Evolutionary conservation across 1,284 basidiomycete genomes (phyloP).

Genomic region (Sanghuangporus sanghuang): DNA sequence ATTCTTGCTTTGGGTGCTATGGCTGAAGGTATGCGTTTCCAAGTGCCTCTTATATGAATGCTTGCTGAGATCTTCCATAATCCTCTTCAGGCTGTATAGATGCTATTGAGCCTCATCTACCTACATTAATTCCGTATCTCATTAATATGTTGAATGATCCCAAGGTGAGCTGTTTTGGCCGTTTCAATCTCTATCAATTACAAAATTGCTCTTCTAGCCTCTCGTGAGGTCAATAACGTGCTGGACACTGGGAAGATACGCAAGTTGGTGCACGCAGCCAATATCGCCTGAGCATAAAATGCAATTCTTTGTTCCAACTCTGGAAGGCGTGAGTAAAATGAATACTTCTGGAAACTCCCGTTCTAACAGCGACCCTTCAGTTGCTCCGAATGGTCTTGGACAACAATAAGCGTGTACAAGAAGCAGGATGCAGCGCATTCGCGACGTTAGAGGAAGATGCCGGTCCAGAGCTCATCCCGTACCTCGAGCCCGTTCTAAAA

Average conservation of each 20-base stretch:
- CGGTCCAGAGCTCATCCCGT: slow-evolving; percentile 84
- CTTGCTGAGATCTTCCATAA: slow-evolving; percentile 13
- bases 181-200: neutral
- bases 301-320: slow-evolving; percentile 90
- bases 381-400: slow-evolving; percentile 97
- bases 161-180: slow-evolving; percentile 53
- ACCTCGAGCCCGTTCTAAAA: slow-evolving; percentile 89
- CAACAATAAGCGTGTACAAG: slow-evolving; percentile 98
- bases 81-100: slow-evolving; percentile 81
- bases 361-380: slow-evolving; percentile 34
- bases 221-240: slow-evolving; percentile 98
- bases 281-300: slow-evolving; percentile 82
- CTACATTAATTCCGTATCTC: slow-evolving; percentile 89
- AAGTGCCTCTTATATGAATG: neutral
- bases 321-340: slow-evolving; percentile 83
- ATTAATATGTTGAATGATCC: slow-evolving; percentile 87
- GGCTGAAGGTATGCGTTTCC: slow-evolving; percentile 75
- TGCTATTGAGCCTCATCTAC: slow-evolving; percentile 90
- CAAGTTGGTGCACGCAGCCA: slow-evolving; percentile 89
- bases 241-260: slow-evolving; percentile 99
- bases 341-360: slow-evolving; percentile 15
- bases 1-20: slow-evolving; percentile 97
- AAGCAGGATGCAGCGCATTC: slow-evolving; percentile 98
- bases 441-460: slow-evolving; percentile 99
- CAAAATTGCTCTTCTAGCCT: slow-evolving; percentile 47